Base-by-base conservation (phyloP, 257 asterid species). In the Primulina tabacum region DNA sequence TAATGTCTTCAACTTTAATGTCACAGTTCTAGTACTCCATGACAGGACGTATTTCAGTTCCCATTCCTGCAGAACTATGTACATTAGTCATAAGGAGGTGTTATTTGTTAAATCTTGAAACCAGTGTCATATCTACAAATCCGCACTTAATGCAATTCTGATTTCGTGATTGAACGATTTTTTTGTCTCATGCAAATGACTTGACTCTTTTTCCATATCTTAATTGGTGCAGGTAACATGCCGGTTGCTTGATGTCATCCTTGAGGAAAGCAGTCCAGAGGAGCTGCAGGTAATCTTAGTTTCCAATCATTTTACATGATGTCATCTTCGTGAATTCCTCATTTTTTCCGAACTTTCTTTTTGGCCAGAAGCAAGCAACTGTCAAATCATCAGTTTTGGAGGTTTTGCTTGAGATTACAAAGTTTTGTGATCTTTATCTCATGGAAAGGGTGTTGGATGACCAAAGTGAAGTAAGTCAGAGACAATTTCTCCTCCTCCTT, bases 381-480 rank as follows among this genome's bases (percentile, higher is more conserved):
- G 96, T 90, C 63, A 84, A 82, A 73, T 79, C 96, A 66, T 90
- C 97, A 60, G 95, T 89, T 77, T 83, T 88, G 17, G 95, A 91
- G 84, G 86, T 91, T 72, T 83, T 93, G 85, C 95, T 85, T 47
- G 99, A 93, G 77, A 77, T 93, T 83, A 89, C 97, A 6, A 90
- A 91, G 81, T 89, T 77, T 72, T 89, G 95, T 72, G 99, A 93
- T 84, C 90, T 93, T 67, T 93, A 93, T 88, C 92, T 93, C 71
- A 93, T 93, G 99, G 99, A 93, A 70, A 83, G 90, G 72, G 97
- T 93, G 70, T 80, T 93, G 77, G 96, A 93, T 75, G 99, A 91
- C 62, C 92, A 85, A 76, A 89, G 89, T 60, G 99, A 86, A 78
- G 99, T 93, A 76, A 80, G 83, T 58, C 67, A 63, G 76, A 32